These are phyloP conservation scores for Penicillium pancosmium DNA, from an alignment of 495 filamentous ascomycete genomes.

Conservation along the genomic window DNA sequence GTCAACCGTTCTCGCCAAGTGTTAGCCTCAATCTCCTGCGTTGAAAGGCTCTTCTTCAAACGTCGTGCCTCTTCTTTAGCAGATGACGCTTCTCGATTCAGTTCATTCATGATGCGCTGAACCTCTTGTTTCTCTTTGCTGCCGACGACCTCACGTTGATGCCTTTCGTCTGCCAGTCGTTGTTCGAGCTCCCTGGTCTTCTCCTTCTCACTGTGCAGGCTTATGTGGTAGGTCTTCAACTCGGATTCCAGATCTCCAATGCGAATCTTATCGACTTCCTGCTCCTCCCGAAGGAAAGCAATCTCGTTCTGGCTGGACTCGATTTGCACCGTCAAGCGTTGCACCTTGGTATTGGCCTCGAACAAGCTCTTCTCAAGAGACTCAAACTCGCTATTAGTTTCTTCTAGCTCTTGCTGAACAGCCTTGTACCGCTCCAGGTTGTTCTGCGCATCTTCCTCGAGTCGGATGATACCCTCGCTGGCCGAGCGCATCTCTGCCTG, in stretches of 20 bases:
- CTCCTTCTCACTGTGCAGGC: constrained; percentile 78
- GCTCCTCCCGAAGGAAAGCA: constrained; percentile 92
- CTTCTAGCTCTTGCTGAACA: constrained; percentile 72
- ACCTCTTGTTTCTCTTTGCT: constrained; percentile 87
- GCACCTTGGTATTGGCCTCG: constrained; percentile 81
- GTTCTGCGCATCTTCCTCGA: constrained; percentile 83
- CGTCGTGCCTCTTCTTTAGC: constrained; percentile 86
- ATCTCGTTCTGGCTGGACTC: constrained; percentile 94
- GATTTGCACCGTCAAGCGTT: constrained; percentile 83
- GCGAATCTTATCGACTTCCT: constrained; percentile 96
- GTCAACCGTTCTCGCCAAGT: constrained; percentile 87
- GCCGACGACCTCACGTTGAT: constrained; percentile 84
- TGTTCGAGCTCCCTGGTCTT: constrained; percentile 77
- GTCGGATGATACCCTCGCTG: constrained; percentile 77
- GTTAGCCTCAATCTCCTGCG: constrained; percentile 82
- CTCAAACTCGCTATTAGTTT: constrained; percentile 77
- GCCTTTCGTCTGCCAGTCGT: constrained; percentile 73
- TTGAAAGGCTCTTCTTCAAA: constrained; percentile 77
- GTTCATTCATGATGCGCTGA: constrained; percentile 76
- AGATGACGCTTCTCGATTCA: constrained; percentile 76
- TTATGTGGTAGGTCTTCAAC: constrained; percentile 71
- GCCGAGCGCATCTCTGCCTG: constrained; percentile 91
- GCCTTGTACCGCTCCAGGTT: constrained; percentile 68
- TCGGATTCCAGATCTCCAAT: constrained; percentile 89
- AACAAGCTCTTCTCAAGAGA: constrained; percentile 72